Evolutionary conservation across 1,284 basidiomycete genomes (phyloP), one percentile per base, ranked within the genome.

Genomic region (Puccinia sorghi): DNA sequence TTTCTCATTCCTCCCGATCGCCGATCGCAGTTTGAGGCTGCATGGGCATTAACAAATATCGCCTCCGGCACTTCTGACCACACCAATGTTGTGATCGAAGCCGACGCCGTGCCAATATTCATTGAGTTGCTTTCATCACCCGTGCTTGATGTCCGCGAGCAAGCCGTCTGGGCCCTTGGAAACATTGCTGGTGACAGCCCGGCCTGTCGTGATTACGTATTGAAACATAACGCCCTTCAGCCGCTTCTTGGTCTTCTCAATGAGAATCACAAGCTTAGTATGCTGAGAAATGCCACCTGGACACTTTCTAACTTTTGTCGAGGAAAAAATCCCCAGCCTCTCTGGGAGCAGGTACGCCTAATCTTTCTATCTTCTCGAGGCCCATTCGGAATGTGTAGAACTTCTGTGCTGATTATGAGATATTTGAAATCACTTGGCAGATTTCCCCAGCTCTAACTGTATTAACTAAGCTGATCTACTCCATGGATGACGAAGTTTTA

Each of bases 11-110:
- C 1, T 32, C 32, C 32, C 32, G 32, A 32, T 32, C 32, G 4
- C 32, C 32, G 32, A 32, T 32, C 32, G 4, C 83, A 98, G 93
- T 99, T 99, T 84, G 96, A 99, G 86, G 96, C 97, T 73, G 97
- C 97, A 8, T 99, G 97, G 97, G 97, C 97, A 63, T 88, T 99
- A 82, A 99, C 97, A 83, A 99, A 99, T 88, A 99, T 99, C 82
- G 97, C 97, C 20, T 99, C 97, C 73, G 97, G 97, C 70, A 99
- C 97, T 50, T 95, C 95, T 46, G 93, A 97, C 82, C 97, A 99
- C 86, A 99, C 95, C 64, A 94, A 97, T 86, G 94, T 97, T 80
- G 97, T 99, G 77, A 99, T 99, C 85, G 90, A 89, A 81, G 92
- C 94, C 46, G 90, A 92, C 79, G 96, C 96, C 54, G 95, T 99